These are phyloP conservation scores for Monosporascus sp. DNA, from an alignment of 2,329 filamentous ascomycete species.

Conservation along the genomic window DNA sequence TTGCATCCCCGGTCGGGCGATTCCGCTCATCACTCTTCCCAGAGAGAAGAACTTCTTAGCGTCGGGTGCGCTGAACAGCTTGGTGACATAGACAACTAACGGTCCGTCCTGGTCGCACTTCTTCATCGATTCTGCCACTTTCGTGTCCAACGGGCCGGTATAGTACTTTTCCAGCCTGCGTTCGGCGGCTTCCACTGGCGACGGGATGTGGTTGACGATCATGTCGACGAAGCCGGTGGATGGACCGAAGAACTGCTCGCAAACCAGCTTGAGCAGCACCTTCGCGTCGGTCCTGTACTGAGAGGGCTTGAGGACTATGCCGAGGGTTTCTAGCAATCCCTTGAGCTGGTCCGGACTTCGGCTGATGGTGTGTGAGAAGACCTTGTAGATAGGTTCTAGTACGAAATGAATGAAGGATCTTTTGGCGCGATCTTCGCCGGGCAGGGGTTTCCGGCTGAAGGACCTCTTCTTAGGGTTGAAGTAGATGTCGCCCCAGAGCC, in stretches of 20 bases:
- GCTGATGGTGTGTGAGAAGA: conserved; percentile 92
- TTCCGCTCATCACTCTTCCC: conserved; percentile 88
- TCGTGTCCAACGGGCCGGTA: conserved; percentile 80
- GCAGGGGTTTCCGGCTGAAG: conserved; percentile 72
- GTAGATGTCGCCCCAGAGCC: conserved; percentile 95
- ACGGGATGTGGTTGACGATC: conserved; percentile 84
- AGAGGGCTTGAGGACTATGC: conserved; percentile 83
- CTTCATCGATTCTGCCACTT: conserved; percentile 73
- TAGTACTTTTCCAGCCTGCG: conserved; percentile 81
- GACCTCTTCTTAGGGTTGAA: conserved; percentile 87
- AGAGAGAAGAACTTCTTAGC: conserved; percentile 89
- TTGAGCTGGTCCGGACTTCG: conserved; percentile 82
- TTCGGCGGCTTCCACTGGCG: conserved; percentile 71
- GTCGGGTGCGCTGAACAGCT: conserved; percentile 84
- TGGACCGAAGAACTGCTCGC: conserved; percentile 90
- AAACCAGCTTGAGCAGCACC: conserved; percentile 81
- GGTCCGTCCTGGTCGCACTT: conserved; percentile 85
- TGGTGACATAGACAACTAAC: conserved; percentile 85
- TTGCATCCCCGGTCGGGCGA: conserved; percentile 71
- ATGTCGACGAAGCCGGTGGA: conserved; percentile 92
- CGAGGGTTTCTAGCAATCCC: conserved; percentile 69
- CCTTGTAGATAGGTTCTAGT: conserved; percentile 94
- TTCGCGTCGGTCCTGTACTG: conserved; percentile 89
- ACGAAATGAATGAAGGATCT: conserved; percentile 92
- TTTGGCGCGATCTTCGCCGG: conserved; percentile 71